Base-by-base conservation (phyloP, 1,284 basidiomycete species). In the Leccinum fallax region DNA sequence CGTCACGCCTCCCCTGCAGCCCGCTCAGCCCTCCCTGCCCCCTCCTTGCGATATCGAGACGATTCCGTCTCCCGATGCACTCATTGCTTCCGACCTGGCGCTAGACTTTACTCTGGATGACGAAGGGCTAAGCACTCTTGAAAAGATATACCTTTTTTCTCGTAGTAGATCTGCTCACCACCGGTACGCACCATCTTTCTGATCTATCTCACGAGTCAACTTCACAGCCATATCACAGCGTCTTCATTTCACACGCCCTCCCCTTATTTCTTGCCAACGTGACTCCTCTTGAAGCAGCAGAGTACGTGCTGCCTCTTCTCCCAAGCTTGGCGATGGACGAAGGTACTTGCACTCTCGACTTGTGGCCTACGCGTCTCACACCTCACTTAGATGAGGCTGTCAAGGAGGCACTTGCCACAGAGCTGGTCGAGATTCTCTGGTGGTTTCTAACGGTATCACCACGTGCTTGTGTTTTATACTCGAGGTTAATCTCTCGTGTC, bases 71-170 rank as follows among this genome's bases (percentile, higher is more conserved):
- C 53, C 55, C 0, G 68, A 77, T 19, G 72, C 63, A 9, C 62
- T 77, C 53, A 60, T 64, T 13, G 61, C 67, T 13, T 65, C 74
- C 32, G 81, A 84, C 68, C 68, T 80, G 43, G 72, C 79, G 40
- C 65, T 82, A 55, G 85, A 87, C 71, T 76, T 86, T 43, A 79
- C 79, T 26, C 76, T 90, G 67, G 88, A 90, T 61, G 86, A 89
- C 63, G 92, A 95, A 69, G 85, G 87, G 60, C 84, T 97, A 59
- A 93, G 80, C 72, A 85, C 91, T 19, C 85, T 97, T 34, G 96
- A 99, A 79, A 91, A 93, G 71, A 97, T 98, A 67, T 98, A 97
- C 78, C 83, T 98, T 30, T 95, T 95, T 70, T 92, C 93, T 63
- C 87, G 92, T 69, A 96, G 94, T 76, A 89, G 90, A 66, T 88